Evolutionary conservation across 176 grass and related monocot species (phyloP), one percentile per base, ranked within the genome.

Genomic region (barley (Hordeum vulgare)): DNA sequence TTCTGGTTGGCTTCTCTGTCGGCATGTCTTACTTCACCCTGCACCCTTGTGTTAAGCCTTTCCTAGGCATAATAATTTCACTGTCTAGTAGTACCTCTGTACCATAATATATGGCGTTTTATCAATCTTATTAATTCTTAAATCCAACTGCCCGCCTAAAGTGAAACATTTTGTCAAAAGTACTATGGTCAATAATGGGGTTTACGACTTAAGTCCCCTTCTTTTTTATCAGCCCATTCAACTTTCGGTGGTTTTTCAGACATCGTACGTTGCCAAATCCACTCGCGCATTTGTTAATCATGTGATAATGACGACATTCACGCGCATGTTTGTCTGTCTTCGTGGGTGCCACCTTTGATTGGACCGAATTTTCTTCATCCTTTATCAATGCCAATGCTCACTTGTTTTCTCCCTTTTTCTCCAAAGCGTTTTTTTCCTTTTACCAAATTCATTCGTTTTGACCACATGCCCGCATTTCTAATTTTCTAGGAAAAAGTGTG

Each of bases 221-320:
- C 58, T 18, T 76, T 68, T 75, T 76, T 40, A 75, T 44, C 68
- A 66, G 15, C 29, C 42, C 8, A 40, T 57, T 71, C 45, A 86
- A 0, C 8, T 59, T 26, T 71, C 29, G 12, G 8, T 23, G 12
- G 8, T 61, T 33, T 44, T 45, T 72, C 33, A 35, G 44, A 9
- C 20, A 61, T 70, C 17, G 21, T 15, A 47, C 14, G 45, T 1
- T 66, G 68, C 61, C 25, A 69, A 81, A 82, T 37, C 49, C 29
- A 82, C 54, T 31, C 8, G 51, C 64, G 35, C 25, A 44, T 49
- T 69, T 81, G 13, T 69, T 87, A 69, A 69, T 60, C 14, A 76
- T 82, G 27, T 41, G 3, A 23, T 57, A 0, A 40, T 24, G 37
- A 40, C 57, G 35, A 66, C 31, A 58, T 9, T 44, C 68, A 33